Conservation (phyloP, 257 asterid species). For the Fraxinus cuspidata region DNA sequence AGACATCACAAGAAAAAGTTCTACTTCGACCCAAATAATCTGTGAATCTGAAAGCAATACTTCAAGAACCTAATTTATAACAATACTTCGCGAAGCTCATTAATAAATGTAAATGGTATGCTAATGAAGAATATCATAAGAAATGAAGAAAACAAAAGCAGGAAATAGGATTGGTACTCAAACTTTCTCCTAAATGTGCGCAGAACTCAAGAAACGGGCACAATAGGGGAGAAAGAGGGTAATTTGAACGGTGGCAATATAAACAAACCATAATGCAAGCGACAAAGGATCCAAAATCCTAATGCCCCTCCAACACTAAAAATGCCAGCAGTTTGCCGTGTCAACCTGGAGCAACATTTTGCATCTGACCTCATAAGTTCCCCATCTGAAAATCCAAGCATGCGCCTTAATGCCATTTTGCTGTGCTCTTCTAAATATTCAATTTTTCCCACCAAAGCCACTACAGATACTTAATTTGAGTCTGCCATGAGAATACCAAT, state of each 20-base stretch:
- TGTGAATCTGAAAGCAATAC: background rate
- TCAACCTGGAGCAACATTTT: constrained; percentile 76
- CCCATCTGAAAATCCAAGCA: constrained; percentile 82
- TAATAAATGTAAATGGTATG: background rate
- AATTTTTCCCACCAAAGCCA: background rate
- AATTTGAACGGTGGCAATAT: background rate
- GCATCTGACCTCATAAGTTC: constrained; percentile 89
- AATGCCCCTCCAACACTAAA: constrained; percentile 79
- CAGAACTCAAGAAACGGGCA: background rate
- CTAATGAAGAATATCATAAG: background rate
- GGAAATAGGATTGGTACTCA: constrained; percentile 5
- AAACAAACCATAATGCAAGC: constrained; percentile 75
- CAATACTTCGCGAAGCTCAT: background rate
- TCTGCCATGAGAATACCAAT: background rate
- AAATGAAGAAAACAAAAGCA: background rate
- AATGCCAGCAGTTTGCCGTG: constrained; percentile 86
- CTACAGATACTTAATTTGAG: background rate
- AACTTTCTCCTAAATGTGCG: background rate
- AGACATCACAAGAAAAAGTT: background rate
- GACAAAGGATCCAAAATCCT: constrained; percentile 91
- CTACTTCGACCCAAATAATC: background rate
- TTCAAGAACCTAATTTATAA: too few species aligned
- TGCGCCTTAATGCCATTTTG: constrained; percentile 72
- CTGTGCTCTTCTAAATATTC: constrained; percentile 12
- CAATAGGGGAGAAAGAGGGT: background rate